Evolutionary conservation across 106 monocot species (phyloP).

Genomic region (Acorus gramineus): DNA sequence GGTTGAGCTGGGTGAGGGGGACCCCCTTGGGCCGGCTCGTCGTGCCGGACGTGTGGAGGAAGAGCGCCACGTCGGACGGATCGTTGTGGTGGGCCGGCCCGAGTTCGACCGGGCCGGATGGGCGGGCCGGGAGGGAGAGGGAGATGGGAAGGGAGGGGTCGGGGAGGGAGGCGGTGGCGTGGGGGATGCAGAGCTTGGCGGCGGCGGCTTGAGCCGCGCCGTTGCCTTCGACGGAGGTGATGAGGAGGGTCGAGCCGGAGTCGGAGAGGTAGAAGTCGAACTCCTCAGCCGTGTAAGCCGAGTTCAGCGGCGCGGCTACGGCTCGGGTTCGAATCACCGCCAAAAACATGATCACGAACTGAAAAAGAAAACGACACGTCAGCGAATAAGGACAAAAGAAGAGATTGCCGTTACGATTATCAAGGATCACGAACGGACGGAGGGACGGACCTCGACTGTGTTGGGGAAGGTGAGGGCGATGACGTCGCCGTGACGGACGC

Average conservation of each 20-base stretch:
- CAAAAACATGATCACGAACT: constrained; percentile 77
- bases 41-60: constrained; percentile 96
- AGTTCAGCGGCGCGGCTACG: constrained; percentile 72
- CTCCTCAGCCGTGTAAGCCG: constrained; percentile 80
- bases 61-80: constrained; percentile 72
- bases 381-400: not conserved
- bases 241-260: constrained; percentile 54
- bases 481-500: constrained; percentile 53
- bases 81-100: constrained; percentile 9
- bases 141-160: constrained; percentile 12
- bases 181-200: constrained; percentile 28
- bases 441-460: constrained; percentile 52
- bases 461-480: constrained; percentile 91
- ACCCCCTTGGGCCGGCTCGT: constrained; percentile 96
- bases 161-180: constrained; percentile 29
- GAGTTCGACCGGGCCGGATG: no score
- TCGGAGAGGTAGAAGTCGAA: constrained; percentile 98
- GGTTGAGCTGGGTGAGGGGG: constrained; percentile 71
- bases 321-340: constrained; percentile 67
- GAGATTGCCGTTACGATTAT: not conserved
- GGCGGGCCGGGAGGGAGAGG: constrained; percentile 18
- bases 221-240: constrained; percentile 60
- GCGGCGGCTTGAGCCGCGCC: constrained; percentile 53
- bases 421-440: not conserved
- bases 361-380: not conserved